Percentiles rank a stretch among this genome's conserved stretches.
Evolutionary conservation across 2,329 filamentous ascomycete genomes (phyloP).

Genomic region (Aspergillus pseudoterreus): DNA sequence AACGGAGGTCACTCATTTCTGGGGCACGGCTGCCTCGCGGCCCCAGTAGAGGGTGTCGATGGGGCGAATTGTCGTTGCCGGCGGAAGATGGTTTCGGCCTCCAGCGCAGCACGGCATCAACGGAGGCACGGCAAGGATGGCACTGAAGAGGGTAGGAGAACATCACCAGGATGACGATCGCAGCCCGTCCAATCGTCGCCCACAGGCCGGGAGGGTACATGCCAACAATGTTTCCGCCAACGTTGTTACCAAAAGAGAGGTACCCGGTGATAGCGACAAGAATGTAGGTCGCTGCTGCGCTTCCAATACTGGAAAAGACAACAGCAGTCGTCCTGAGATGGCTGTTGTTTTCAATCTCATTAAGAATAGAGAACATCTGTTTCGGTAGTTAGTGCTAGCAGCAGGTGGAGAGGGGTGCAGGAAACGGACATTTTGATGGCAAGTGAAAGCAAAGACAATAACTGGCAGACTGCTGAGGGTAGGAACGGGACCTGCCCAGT

Average conservation of each 20-base stretch:
- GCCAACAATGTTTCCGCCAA: slow-evolving; percentile 87
- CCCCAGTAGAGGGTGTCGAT: slow-evolving; percentile 41
- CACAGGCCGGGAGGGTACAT: slow-evolving; percentile 79
- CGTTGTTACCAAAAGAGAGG: slow-evolving; percentile 85
- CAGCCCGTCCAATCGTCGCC: slow-evolving; percentile 88
- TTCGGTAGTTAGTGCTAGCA: slow-evolving; percentile 1
- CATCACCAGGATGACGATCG: slow-evolving; percentile 92
- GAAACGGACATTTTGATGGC: slow-evolving; percentile 81
- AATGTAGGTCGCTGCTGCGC: slow-evolving; percentile 81
- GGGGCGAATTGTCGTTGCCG: slow-evolving; percentile 41
- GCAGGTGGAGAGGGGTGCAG: not conserved
- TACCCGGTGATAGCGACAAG: slow-evolving; percentile 94
- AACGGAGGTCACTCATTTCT: slow-evolving; percentile 80
- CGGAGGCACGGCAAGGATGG: slow-evolving; percentile 90
- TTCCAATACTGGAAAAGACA: slow-evolving; percentile 78
- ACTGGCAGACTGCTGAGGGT: slow-evolving; percentile 85
- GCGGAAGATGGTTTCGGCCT: slow-evolving; percentile 52
- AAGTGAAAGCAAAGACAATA: slow-evolving; percentile 98
- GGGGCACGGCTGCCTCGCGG: slow-evolving; percentile 41
- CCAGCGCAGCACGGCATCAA: slow-evolving; percentile 94
- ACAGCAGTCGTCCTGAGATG: slow-evolving; percentile 75
- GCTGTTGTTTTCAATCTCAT: slow-evolving; percentile 85
- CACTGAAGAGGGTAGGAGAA: slow-evolving; percentile 96
- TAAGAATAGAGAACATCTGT: slow-evolving; percentile 97
- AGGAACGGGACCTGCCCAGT: slow-evolving; percentile 74